Base-by-base conservation (phyloP, 495 filamentous ascomycete species). In the Aspergillus saccharolyticus region DNA sequence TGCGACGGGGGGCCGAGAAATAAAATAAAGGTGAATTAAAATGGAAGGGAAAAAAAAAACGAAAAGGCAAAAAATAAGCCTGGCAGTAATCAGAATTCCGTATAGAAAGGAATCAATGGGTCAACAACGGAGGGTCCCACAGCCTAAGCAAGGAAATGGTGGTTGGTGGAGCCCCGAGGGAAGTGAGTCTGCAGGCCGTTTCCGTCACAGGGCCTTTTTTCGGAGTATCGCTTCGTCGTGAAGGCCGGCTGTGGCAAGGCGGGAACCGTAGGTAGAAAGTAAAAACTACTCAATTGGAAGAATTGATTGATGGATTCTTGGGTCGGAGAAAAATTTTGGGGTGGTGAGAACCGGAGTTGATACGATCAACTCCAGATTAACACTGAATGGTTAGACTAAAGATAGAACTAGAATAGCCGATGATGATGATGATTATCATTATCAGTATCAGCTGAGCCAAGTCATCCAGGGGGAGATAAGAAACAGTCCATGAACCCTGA, bases 101-200 rank as follows among this genome's bases (percentile, higher is more conserved):
- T n/a, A n/a, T n/a, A n/a, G n/a, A n/a, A n/a, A n/a, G n/a, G n/a
- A n/a, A n/a, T n/a, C n/a, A n/a, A n/a, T 45, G 60, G 60, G 46
- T 59, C 56, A 28, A 54, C 30, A 43, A 55, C 57, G 55, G n/a
- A n/a, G n/a, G 61, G 61, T 59, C 61, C 61, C 61, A 63, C 61
- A 42, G 25, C 51, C 54, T 50, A 28, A 50, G 47, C 47, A 50
- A 43, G 51, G 39, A 52, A 48, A 30, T 57, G 33, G 45, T 25
- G 57, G 53, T 28, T 54, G 61, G 52, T 56, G 58, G 46, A 54
- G 53, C 22, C 44, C 44, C n/a, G 2, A 8, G 14, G 55, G 53
- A n/a, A n/a, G n/a, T n/a, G n/a, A n/a, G n/a, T n/a, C n/a, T 54
- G 52, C 51, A 62, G n/a, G 60, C 59, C 65, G 65, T 64, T 67